Conservation (phyloP, 140 eudicot species). For the Ambrosia hybrid region DNA sequence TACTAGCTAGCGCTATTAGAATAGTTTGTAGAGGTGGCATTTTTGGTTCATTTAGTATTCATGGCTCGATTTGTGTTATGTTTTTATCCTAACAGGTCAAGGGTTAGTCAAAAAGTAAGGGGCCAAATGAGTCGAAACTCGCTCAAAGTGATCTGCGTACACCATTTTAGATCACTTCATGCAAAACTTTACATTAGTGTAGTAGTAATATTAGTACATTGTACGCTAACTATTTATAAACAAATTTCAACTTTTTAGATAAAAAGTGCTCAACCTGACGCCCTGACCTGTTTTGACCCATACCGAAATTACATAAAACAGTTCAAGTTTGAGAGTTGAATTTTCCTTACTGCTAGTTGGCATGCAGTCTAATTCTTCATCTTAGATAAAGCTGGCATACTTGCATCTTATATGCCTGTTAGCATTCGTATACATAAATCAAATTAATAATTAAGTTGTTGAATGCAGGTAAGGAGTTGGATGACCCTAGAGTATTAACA, state of each 20-base stretch:
- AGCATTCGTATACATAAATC: background rate
- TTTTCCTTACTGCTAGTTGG: no score
- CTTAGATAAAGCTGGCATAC: constrained; percentile 2
- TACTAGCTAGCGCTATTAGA: background rate
- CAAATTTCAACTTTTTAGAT: no score
- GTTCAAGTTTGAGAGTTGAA: no score
- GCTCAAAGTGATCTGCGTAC: background rate
- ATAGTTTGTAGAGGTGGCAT: background rate
- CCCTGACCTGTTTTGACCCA: constrained; percentile 1
- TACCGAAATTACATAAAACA: background rate
- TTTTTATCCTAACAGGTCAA: background rate
- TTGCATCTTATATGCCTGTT: background rate
- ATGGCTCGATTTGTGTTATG: constrained; percentile 3
- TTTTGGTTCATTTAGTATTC: background rate
- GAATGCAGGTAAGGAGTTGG: constrained; percentile 76
- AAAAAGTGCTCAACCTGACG: background rate
- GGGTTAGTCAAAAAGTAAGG: background rate
- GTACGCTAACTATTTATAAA: background rate
- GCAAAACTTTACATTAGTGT: background rate
- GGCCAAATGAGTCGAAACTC: constrained; percentile 6
- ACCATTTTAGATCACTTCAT: background rate
- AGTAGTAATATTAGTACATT: background rate
- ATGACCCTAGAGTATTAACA: constrained; percentile 81
- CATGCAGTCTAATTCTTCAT: constrained; percentile 1
- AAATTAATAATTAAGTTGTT: constrained; percentile 7